Evolutionary conservation across 129 eudicot genomes (phyloP).

Genomic region (Heracleum sosnowskyi): DNA sequence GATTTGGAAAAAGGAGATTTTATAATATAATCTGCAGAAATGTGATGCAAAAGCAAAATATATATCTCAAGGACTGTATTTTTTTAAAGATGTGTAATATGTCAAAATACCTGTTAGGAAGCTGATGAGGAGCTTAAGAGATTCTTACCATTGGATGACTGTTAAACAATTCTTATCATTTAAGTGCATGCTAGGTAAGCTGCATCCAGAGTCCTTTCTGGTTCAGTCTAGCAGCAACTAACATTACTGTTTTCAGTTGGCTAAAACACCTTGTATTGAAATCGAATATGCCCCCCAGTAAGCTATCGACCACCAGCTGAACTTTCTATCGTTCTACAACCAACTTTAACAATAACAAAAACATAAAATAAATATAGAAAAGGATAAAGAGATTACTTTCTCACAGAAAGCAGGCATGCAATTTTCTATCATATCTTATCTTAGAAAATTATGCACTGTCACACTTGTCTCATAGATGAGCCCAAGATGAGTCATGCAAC

Average conservation of each 20-base stretch:
- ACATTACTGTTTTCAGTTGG: not conserved
- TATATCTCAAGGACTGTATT: not conserved
- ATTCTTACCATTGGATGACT: not conserved
- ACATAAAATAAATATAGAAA: not conserved
- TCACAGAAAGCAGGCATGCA: slow-evolving; percentile 5
- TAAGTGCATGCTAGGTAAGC: not conserved
- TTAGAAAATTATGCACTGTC: not conserved
- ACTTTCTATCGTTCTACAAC: not conserved
- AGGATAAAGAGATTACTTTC: not conserved
- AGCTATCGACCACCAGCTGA: not conserved
- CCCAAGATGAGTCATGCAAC: slow-evolving; percentile 25
- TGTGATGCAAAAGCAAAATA: not conserved
- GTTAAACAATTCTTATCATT: not conserved
- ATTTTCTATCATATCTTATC: slow-evolving; percentile 2
- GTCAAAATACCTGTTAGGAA: not conserved
- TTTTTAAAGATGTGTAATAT: no score
- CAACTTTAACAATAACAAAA: not conserved
- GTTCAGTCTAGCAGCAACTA: not conserved
- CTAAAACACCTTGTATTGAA: not conserved
- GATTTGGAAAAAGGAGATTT: not conserved
- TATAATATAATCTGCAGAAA: not conserved
- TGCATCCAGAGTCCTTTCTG: not conserved
- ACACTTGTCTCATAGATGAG: slow-evolving; percentile 15
- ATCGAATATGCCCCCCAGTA: not conserved
- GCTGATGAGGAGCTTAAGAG: not conserved